Evolutionary conservation across 495 filamentous ascomycete genomes (phyloP), one percentile per base, ranked within the genome.

Genomic region (Penicillium riverlandense): DNA sequence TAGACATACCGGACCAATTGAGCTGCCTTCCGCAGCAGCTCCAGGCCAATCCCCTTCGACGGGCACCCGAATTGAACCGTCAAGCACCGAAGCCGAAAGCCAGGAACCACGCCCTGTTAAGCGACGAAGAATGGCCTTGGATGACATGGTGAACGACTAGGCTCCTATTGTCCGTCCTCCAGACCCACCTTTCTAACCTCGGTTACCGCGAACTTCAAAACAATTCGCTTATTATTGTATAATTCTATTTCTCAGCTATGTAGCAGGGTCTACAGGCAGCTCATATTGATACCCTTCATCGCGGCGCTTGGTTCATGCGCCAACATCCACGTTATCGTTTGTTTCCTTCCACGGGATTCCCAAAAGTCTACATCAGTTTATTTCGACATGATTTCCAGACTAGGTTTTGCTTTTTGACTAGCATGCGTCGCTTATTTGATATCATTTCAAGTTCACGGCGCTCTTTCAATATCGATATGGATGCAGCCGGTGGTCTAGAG

Each of bases 41-140:
- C 27, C 53, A 2, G 48, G 48, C 14, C 55, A 54, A 8, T 50
- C 56, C 8, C 43, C 57, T 7, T 40, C 58, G 4, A 32, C 43
- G 3, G 32, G 44, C 7, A 35, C 36, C 10, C 54, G 55, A 6
- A 29, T 50, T 14, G 57, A 57, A 1, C 54, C 47, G 11, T 38
- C 51, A 1, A 47, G 27, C 1, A 48, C 52, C 13, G 61, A 64
- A 29, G 35, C 50, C 3, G 55, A 67, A n/a, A 27, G 36, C 9
- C 43, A 52, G 1, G 65, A 67, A 13, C 45, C 49, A 77, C 61
- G 88, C 77, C 38, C 88, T 72, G 11, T 87, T 78, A 53, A 89
- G 76, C 57, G 94, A 71, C 67, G 74, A 81, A 50, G 83, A 73
- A 56, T 84, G 89, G 49, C 69, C 11, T 39, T 73, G 40, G 65